Percentiles rank a stretch among this genome's conserved stretches.
Conservation (phyloP, 2,329 filamentous ascomycete genomes). For the Parastagonospora nodorum region DNA sequence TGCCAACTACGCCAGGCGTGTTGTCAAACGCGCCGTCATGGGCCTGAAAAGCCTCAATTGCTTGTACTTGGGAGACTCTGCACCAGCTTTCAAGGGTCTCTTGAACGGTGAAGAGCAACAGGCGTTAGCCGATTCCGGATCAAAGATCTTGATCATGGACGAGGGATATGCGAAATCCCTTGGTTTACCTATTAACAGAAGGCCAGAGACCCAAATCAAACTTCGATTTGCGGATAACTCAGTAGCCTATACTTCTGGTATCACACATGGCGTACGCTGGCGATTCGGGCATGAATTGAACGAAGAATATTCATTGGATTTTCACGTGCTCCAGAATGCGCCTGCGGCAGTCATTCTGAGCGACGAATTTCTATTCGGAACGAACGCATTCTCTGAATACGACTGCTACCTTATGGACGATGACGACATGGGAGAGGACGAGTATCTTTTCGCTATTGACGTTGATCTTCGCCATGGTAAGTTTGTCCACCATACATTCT, state of each 20-base stretch:
- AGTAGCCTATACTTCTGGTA: slow-evolving; percentile 14
- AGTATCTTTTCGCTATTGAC: slow-evolving; percentile 4
- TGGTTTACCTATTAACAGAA: slow-evolving; percentile 2
- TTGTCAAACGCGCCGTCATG: slow-evolving; percentile 1
- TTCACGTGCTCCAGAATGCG: slow-evolving; percentile 12
- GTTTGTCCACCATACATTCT: too few species aligned
- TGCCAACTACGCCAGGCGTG: slow-evolving; percentile 4
- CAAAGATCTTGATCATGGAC: slow-evolving; percentile 16
- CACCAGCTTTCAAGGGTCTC: slow-evolving; percentile 10
- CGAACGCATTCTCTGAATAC: slow-evolving; percentile 3
- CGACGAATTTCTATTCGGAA: slow-evolving; percentile 12
- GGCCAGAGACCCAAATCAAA: neutral
- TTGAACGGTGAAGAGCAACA: slow-evolving; percentile 11
- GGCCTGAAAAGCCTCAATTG: neutral
- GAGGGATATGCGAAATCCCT: slow-evolving; percentile 10
- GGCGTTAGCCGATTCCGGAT: slow-evolving; percentile 15
- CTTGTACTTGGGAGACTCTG: slow-evolving; percentile 15
- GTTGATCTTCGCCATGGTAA: too few species aligned
- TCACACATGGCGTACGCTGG: slow-evolving; percentile 14
- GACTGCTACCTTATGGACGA: slow-evolving; percentile 7
- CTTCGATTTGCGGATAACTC: slow-evolving; percentile 17
- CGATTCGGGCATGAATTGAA: slow-evolving; percentile 9
- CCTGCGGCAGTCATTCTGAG: slow-evolving; percentile 14
- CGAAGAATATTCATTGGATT: slow-evolving; percentile 3
- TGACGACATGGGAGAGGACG: slow-evolving; percentile 3